Conservation (phyloP, 345 rosid genomes). For the Corchorus capsularis region DNA sequence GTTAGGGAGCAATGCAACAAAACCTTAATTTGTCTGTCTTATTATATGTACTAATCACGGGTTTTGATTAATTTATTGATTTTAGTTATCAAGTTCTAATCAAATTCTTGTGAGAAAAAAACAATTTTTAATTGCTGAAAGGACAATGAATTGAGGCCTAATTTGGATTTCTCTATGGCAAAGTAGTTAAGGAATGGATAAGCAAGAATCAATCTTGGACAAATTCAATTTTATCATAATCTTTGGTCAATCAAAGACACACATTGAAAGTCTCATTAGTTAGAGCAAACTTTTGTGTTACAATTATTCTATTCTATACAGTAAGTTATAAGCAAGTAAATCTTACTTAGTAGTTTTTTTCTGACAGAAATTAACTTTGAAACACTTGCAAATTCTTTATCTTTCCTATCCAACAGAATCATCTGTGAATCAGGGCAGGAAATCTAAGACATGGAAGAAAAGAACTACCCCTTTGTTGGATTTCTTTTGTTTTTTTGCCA, state of each 20-base stretch:
- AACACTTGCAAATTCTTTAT: neutral
- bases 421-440: neutral
- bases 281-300: neutral
- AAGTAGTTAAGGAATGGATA: constrained; percentile 19
- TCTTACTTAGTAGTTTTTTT: neutral
- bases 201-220: constrained; percentile 14
- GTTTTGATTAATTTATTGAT: neutral
- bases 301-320: no score
- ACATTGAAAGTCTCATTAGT: neutral
- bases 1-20: constrained; percentile 6
- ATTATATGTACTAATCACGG: neutral
- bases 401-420: neutral
- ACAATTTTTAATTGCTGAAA: neutral
- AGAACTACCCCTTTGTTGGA: no score
- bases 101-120: neutral
- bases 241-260: constrained; percentile 8
- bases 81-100: constrained; percentile 1
- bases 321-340: no score
- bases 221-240: neutral
- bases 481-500: no score
- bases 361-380: neutral
- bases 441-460: neutral
- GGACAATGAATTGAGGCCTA: neutral
- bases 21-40: neutral
- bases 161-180: neutral